Conservation (phyloP, 805 yeast genomes). For the Nakazawaea wyomingensis region DNA sequence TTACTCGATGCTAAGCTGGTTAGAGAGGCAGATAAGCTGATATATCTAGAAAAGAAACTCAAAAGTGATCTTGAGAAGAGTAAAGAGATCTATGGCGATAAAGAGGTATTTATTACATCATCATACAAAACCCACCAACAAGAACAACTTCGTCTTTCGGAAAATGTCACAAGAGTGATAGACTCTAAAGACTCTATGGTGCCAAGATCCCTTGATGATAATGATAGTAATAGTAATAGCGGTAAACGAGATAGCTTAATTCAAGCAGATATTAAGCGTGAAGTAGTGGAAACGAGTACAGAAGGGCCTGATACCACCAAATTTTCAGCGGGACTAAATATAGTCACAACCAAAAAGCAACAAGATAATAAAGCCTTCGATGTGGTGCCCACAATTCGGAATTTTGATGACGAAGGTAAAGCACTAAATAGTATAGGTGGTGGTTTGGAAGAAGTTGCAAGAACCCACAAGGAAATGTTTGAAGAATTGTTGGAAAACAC, state of each 20-base stretch:
- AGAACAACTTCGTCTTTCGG: constrained; percentile 13
- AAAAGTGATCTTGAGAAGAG: constrained; percentile 35
- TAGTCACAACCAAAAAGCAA: neutral
- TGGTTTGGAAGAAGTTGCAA: neutral
- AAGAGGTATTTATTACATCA: constrained; percentile 43
- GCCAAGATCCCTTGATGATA: neutral
- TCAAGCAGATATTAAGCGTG: constrained; percentile 16
- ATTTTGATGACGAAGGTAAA: too few relatives aligned
- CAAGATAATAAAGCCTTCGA: neutral
- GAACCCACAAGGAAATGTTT: neutral
- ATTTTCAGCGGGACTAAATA: constrained; percentile 1
- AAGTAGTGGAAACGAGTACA: constrained; percentile 14
- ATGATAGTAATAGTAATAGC: neutral
- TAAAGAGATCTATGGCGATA: constrained; percentile 31
- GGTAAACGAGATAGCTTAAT: neutral
- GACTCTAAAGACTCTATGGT: neutral
- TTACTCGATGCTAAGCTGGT: constrained; percentile 38
- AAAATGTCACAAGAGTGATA: neutral
- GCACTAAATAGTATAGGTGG: neutral
- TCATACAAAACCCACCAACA: constrained; percentile 38
- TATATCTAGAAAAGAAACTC: constrained; percentile 31
- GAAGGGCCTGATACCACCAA: neutral
- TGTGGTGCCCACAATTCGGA: neutral
- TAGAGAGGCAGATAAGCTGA: constrained; percentile 41
- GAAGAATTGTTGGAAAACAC: constrained; percentile 3